Conservation (phyloP, 768 basidiomycete species). For the Macrolepiota dolichaula region DNA sequence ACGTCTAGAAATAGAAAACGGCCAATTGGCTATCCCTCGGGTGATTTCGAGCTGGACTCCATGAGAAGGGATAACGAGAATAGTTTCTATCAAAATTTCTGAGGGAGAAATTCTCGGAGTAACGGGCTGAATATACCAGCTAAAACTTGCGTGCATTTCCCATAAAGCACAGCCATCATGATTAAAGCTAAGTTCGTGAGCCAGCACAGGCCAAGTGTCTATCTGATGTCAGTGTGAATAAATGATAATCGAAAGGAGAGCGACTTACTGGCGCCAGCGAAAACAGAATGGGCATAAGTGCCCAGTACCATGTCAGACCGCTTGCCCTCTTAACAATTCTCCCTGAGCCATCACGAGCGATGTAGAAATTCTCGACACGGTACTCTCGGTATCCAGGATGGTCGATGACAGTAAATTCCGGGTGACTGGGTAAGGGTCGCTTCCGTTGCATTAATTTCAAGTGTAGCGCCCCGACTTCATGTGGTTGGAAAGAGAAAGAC, state of each 20-base stretch:
- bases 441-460: constrained; percentile 17
- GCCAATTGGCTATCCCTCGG: constrained; percentile 46
- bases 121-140: constrained; percentile 16
- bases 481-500: background rate
- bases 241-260: background rate
- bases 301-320: constrained; percentile 25
- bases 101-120: background rate
- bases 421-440: constrained; percentile 33
- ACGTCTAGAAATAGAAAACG: constrained; percentile 35
- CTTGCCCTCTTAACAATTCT: constrained; percentile 32
- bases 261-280: background rate
- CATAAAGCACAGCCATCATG: background rate
- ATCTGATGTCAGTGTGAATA: background rate
- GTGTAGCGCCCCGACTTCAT: background rate
- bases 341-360: constrained; percentile 21
- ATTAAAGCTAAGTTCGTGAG: background rate
- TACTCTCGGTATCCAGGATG: constrained; percentile 54
- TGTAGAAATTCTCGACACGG: constrained; percentile 50
- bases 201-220: constrained; percentile 4
- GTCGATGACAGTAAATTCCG: constrained; percentile 49
- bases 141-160: constrained; percentile 10
- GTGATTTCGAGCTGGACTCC: constrained; percentile 77
- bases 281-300: constrained; percentile 3
- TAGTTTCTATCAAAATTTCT: constrained; percentile 50
- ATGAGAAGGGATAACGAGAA: constrained; percentile 60